Evolutionary conservation across 164 flowering plant species (phyloP), one percentile per base, ranked within the genome.

Genomic region (Tetracentron sinense): DNA sequence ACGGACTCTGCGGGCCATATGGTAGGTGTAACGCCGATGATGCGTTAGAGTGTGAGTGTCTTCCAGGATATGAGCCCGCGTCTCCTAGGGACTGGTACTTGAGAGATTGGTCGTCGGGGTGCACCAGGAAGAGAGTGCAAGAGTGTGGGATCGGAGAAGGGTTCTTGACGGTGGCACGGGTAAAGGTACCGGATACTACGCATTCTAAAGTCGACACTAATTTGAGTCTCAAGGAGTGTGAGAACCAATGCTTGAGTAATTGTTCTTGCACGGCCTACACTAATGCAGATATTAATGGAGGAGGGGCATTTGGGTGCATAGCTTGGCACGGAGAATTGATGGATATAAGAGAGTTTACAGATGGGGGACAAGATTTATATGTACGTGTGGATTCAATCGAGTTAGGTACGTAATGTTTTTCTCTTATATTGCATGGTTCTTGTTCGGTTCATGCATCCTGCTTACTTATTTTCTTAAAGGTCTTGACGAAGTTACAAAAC

Each of bases 191-290:
- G n/a, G 83, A 81, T 27, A 65, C 74, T 0, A 26, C 72, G 0
- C 56, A 21, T 7, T 55, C 71, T 1, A 11, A 15, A 7, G 23
- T 38, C n/a, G 31, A 65, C 25, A 62, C 1, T 44, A 59, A 42
- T 21, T 1, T 56, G 69, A 71, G 64, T 4, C 15, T 58, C 28
- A 28, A 64, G 38, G 71, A 66, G 11, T 81, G 87, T 48, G 30
- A 31, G 52, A 31, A 25, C 29, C 62, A 23, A 8, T 81, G 87
- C 58, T 58, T 69, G 74, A 59, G 22, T 46, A 69, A 81, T 49
- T 83, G 87, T 56, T 65, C 76, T 11, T 83, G 87, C 66, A 42
- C 48, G 27, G 87, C 73, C 0, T 79, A 70, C 50, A 56, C 81
- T 0, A 67, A 26, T 31, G 31, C 61, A 6, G 50, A 58, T 55